Conservation (phyloP, 139 green algal species). For the Coelastrella sp. region DNA sequence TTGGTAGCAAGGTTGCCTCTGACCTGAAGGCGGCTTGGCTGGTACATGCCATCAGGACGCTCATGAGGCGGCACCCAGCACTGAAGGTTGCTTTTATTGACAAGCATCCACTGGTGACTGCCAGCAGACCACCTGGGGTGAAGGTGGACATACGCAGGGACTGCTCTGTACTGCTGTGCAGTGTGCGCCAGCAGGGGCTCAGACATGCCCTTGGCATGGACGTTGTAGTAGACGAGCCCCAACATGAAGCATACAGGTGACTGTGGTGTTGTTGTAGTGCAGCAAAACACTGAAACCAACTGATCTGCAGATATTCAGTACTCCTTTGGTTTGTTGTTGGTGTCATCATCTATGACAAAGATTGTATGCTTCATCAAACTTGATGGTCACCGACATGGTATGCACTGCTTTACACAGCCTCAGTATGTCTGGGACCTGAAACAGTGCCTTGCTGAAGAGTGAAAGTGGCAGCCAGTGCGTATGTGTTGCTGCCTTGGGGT, state of each 20-base stretch:
- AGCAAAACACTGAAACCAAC: no score
- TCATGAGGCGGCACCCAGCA: conserved; percentile 65
- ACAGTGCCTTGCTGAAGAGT: no score
- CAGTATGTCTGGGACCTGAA: no score
- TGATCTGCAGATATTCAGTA: no score
- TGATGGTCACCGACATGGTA: no score
- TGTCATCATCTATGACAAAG: no score
- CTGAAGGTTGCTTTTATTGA: conserved; percentile 78
- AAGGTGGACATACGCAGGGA: conserved; percentile 3
- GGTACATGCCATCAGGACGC: conserved; percentile 43
- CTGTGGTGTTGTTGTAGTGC: no score
- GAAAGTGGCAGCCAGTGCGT: no score
- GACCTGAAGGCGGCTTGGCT: conserved; percentile 63
- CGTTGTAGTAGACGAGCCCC: background rate
- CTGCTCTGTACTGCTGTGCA: conserved; percentile 21
- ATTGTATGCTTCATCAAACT: no score
- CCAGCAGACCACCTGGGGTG: background rate
- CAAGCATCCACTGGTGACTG: conserved; percentile 1
- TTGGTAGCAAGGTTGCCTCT: conserved; percentile 56
- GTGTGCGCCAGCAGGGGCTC: background rate
- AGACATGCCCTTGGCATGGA: background rate
- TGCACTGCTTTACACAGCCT: no score
- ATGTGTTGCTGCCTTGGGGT: background rate
- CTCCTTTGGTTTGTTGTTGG: no score
- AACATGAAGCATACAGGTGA: conserved; percentile 25